Evolutionary conservation across 768 basidiomycete genomes (phyloP), one percentile per base, ranked within the genome.

Genomic region (Coprinopsis sp.): DNA sequence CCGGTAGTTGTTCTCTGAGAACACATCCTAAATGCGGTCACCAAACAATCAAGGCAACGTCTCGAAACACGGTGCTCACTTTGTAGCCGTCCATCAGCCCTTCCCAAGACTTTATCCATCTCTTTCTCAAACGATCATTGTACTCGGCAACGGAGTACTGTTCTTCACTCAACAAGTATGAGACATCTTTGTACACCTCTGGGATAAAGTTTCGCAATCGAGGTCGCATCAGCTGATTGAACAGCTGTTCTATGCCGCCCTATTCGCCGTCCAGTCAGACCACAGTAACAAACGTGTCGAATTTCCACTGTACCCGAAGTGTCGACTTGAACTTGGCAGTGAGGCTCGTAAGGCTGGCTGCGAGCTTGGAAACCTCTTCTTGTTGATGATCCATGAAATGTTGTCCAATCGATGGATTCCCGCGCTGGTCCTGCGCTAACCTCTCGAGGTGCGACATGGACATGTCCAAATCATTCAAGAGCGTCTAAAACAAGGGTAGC

Each of bases 391-490:
- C 72, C 2, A 82, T 61, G 61, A 87, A 95, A 53, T 86, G 73
- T 53, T 92, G 88, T 2, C 67, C 61, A 14, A 91, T 75, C 2
- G 67, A 62, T 11, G 77, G 61, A 21, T 78, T 79, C 6, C 67
- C 70, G 14, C 69, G 57, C 6, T 91, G 56, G 51, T 93, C 90
- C 45, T 75, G 78, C 4, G 82, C 66, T 18, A 99, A 71, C 37
- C 87, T 81, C 43, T 94, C 91, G 63, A 94, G 78, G 66, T 99
- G 93, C 5, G 81, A 86, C 3, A 83, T 82, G 2, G 94, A 97
- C 14, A 92, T 64, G 61, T 97, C 93, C n/a, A 99, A 73, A 63
- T 99, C 92, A 60, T 99, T 99, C 41, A 98, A 70, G 36, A 88
- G 76, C 28, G 84, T 84, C 95, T 98, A 58, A 11, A 18, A 10